Conservation (phyloP, 2,329 filamentous ascomycete species). For the Ophiostoma tasmaniense region DNA sequence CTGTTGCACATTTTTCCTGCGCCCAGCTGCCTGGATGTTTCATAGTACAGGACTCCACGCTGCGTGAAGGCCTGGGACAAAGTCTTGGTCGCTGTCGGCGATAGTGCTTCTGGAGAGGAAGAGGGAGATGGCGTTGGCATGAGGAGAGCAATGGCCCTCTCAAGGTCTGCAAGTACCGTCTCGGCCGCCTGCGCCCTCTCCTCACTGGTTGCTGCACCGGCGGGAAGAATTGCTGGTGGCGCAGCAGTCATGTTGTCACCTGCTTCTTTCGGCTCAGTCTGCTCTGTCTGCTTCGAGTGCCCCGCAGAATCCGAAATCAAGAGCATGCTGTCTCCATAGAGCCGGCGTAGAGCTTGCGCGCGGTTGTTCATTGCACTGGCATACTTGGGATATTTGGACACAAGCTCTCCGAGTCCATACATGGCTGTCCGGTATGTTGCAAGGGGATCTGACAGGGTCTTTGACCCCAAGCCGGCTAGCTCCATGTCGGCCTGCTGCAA, state of each 20-base stretch:
- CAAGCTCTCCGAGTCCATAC: slow-evolving; percentile 44
- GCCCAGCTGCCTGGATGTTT: slow-evolving; percentile 40
- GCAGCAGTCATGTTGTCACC: not conserved
- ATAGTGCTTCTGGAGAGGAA: slow-evolving; percentile 48
- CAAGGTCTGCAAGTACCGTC: slow-evolving; percentile 45
- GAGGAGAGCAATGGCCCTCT: slow-evolving; percentile 49
- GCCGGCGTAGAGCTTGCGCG: slow-evolving; percentile 55
- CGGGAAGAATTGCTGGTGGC: slow-evolving; percentile 28
- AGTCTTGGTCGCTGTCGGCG: slow-evolving; percentile 55
- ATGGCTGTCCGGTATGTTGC: slow-evolving; percentile 41
- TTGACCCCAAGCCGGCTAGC: slow-evolving; percentile 35
- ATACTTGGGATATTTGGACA: slow-evolving; percentile 53
- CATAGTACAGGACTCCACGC: slow-evolving; percentile 55
- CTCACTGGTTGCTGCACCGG: slow-evolving; percentile 28
- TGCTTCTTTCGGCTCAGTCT: too few species aligned
- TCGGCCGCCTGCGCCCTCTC: slow-evolving; percentile 15
- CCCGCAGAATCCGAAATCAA: slow-evolving; percentile 23
- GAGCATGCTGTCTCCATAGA: slow-evolving; percentile 54
- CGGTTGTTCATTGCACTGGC: slow-evolving; percentile 68
- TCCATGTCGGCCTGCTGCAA: slow-evolving; percentile 50
- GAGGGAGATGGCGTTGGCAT: slow-evolving; percentile 36
- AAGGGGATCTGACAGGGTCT: slow-evolving; percentile 28
- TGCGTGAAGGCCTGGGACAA: slow-evolving; percentile 65
- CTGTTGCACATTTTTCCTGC: not conserved
- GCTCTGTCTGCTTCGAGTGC: slow-evolving; percentile 12